These are phyloP conservation scores for Zygosaccharomyces bisporus DNA, from an alignment of 805 yeast genomes.

Conservation along the genomic window DNA sequence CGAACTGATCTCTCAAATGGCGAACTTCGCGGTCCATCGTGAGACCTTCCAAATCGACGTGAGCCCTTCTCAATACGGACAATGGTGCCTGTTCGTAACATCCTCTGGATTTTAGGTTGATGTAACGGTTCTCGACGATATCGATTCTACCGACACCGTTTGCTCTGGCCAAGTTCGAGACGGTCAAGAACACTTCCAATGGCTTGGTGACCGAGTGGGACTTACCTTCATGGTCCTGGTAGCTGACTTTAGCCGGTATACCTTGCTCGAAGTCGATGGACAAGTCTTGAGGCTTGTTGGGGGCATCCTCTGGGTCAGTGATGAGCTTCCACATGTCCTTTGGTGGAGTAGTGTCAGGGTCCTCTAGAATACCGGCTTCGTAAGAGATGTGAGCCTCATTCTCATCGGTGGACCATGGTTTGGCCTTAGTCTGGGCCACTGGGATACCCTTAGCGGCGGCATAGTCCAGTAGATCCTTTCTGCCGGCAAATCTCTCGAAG, in stretches of 20 bases:
- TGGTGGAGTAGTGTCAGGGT: slow-evolving; percentile 98
- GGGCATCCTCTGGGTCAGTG: slow-evolving; percentile 93
- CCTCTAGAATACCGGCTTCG: slow-evolving; percentile 99
- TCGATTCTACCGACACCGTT: slow-evolving; percentile 99
- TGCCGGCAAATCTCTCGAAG: slow-evolving; percentile 95
- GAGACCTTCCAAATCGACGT: slow-evolving; percentile 94
- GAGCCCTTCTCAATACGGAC: slow-evolving; percentile 88
- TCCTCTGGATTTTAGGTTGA: slow-evolving; percentile 98
- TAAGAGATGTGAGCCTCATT: slow-evolving; percentile 98
- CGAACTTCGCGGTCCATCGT: slow-evolving; percentile 97
- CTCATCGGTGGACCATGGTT: slow-evolving; percentile 99
- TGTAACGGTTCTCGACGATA: slow-evolving; percentile 98
- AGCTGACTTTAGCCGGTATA: slow-evolving; percentile 74
- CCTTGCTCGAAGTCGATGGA: slow-evolving; percentile 80
- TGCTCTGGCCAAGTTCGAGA: slow-evolving; percentile 95
- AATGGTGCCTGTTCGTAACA: slow-evolving; percentile 99
- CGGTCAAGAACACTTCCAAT: slow-evolving; percentile 86
- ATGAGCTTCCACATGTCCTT: slow-evolving; percentile 99
- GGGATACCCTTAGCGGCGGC: slow-evolving; percentile 90
- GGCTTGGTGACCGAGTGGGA: slow-evolving; percentile 78
- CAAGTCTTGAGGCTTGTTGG: slow-evolving; percentile 87
- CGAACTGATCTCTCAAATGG: slow-evolving; percentile 93
- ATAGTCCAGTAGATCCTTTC: slow-evolving; percentile 91
- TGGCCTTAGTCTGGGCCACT: slow-evolving; percentile 95
- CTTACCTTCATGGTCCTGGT: slow-evolving; percentile 48